Conservation (phyloP, 2,329 filamentous ascomycete species). For the Esteya vermicola region DNA sequence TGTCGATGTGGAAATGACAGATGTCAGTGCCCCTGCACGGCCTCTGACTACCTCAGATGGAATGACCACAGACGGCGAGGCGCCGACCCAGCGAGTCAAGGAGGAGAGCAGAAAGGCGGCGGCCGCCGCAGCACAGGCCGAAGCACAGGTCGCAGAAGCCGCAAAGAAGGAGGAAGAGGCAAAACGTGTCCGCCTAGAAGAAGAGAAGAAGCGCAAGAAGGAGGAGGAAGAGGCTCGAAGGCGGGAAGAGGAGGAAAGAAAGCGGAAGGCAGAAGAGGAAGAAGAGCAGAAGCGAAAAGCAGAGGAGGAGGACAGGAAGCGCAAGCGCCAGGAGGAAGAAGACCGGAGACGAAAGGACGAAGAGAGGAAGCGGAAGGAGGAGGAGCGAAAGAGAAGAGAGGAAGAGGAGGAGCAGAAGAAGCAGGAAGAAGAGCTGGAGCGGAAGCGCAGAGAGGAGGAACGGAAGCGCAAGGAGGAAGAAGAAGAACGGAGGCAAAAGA, state of each 20-base stretch:
- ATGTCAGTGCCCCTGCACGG: conserved; percentile 18
- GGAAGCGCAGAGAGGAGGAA: conserved; percentile 19
- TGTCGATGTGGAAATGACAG: conserved; percentile 40
- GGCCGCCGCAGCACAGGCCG: conserved; percentile 12
- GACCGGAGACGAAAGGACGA: conserved; percentile 19
- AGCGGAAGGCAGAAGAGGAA: conserved; percentile 20
- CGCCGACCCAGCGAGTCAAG: conserved; percentile 12
- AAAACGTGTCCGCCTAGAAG: conserved; percentile 16
- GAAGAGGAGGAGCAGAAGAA: conserved; percentile 15
- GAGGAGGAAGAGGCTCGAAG: conserved; percentile 20
- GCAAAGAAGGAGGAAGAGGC: conserved; percentile 19
- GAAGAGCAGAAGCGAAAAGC: conserved; percentile 14
- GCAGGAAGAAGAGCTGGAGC: conserved; percentile 16
- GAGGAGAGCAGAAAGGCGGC: conserved; percentile 16
- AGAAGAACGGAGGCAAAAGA: conserved; percentile 16
- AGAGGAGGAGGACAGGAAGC: conserved; percentile 17
- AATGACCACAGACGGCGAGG: neutral
- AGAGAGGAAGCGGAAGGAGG: conserved; percentile 16
- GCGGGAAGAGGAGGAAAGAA: conserved; percentile 20
- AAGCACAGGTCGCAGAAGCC: conserved; percentile 12
- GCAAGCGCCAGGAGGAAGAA: conserved; percentile 17
- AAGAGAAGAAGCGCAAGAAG: conserved; percentile 20
- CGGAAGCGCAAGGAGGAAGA: conserved; percentile 18
- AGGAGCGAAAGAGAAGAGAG: conserved; percentile 15
- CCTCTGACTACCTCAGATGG: neutral